Base-by-base conservation (phyloP, 2,329 filamentous ascomycete species). In the Thielaviopsis populi region DNA sequence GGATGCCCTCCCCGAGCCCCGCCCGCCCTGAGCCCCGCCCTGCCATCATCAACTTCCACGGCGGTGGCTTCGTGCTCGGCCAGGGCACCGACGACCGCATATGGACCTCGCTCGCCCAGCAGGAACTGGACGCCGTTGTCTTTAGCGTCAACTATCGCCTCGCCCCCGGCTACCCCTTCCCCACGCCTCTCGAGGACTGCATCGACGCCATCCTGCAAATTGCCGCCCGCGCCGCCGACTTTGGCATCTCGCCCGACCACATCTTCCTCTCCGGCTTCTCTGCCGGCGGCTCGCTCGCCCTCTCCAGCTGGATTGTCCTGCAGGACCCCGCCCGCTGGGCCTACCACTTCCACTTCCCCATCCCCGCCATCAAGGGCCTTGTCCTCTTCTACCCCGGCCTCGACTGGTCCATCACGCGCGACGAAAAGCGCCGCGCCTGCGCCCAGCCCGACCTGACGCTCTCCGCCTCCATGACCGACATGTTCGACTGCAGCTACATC, bases 101-200 rank as follows among this genome's bases (percentile, higher is more conserved):
- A 50, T 86, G 83, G 76, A 81, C 80, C 5, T 75, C 78, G 3
- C 74, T 77, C 42, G 78, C 84, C 2, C 73, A 80, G 46, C 73
- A 79, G 30, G 74, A 77, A 3, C 74, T 80, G 13, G 77, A 81
- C 62, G 82, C 80, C 33, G 75, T 87, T 24, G 78, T 86, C 63
- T 79, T 87, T 66, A 82, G 80, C 1, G 82, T 86, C 68, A 83
- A 86, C 69, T 88, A 88, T 70, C 79, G 85, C n/a, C 77, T 87
- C 1, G 83, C 84, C 0, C 85, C 85, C 0, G 80, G 81, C 69
- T 76, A 80, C 67, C 83, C 83, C 0, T 87, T 85, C 69, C 85
- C 84, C 0, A 80, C 80, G 0, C 80, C 83, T 0, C 78, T 87
- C 0, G 83, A 88, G 68, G 85, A 88, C 70, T 81, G 82, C 53